Base-by-base conservation (phyloP, 2,329 filamentous ascomycete species). In the Diaporthe aspalathi region DNA sequence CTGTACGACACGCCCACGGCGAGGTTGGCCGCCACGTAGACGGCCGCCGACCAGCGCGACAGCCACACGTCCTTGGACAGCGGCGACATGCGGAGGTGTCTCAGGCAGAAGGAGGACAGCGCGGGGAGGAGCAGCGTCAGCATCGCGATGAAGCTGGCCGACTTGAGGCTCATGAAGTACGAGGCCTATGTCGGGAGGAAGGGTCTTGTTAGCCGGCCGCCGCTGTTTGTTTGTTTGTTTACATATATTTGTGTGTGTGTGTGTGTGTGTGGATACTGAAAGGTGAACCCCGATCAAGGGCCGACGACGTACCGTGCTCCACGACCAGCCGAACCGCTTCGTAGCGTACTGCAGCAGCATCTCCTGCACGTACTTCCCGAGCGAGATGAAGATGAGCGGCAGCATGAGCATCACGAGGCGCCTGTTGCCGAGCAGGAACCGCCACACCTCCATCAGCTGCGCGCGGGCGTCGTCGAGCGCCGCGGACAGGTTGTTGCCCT, bases 321-420 rank as follows among this genome's bases (percentile, higher is more conserved):
- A 86, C 9, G 81, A 82, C 81, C 87, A 85, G 38, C 78, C 66
- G 76, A 87, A 89, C 7, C 86, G 82, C 60, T 84, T 85, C 1
- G 84, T 85, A 68, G 86, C 81, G 74, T 89, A 89, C 75, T 90
- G 88, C 2, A 89, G 74, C 7, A 88, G 71, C 27, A 86, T 72
- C 5, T 81, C 80, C 62, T 79, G 77, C 29, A 79, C 77, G 54
- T 78, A 79, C 53, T 81, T 80, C 29, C 80, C 77, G 0, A 79
- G 50, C 6, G 82, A 68, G 11, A 79, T 77, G 17, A 83, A 76
- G 1, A 76, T 75, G 20, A 83, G 77, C 0, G 82, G 80, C 2
- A 81, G 5, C 22, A 84, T 79, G 5, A 87, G 79, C 16, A 82
- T 70, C 60, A 82, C 75, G 29, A 85, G 74, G 17, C 75, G 78